phyloP scores from a whole-genome alignment of 441 rosid species.

The Iberis amara region DNA sequence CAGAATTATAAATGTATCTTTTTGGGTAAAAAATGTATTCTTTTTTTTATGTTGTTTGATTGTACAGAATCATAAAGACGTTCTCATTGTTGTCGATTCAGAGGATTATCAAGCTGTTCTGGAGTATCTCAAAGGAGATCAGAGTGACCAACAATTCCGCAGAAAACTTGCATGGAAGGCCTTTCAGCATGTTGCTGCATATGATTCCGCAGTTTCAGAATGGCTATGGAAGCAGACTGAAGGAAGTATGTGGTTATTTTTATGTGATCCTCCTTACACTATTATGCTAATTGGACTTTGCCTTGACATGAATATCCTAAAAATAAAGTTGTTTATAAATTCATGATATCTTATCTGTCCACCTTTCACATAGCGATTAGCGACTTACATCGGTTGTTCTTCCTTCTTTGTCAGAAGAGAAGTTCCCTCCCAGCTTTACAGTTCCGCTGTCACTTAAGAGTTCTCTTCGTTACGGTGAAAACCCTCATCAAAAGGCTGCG shows the following conservation, averaged over 20 bases:
- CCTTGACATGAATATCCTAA: too few species aligned
- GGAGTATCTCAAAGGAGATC: conserved; percentile 58
- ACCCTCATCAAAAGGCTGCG: conserved; percentile 88
- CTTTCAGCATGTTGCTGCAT: conserved; percentile 74
- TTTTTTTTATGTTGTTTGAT: conserved; percentile 22
- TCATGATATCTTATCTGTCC: conserved; percentile 12
- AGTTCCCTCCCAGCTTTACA: conserved; percentile 73
- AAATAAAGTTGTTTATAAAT: too few species aligned
- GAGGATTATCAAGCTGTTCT: conserved; percentile 65
- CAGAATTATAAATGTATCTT: conserved; percentile 9
- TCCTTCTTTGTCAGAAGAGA: conserved; percentile 45
- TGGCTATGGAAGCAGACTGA: conserved; percentile 83
- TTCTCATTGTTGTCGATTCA: too few species aligned
- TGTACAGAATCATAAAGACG: too few species aligned
- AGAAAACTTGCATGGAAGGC: conserved; percentile 90
- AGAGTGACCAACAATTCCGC: conserved; percentile 59
- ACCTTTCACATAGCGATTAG: not conserved
- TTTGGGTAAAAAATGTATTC: too few species aligned
- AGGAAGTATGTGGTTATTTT: conserved; percentile 43
- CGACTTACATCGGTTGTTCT: conserved; percentile 16
- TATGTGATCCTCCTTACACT: too few species aligned
- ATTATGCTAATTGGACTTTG: too few species aligned
- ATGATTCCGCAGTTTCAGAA: conserved; percentile 89
- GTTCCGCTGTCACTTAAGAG: conserved; percentile 57
- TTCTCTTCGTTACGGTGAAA: conserved; percentile 86